Percentiles rank a stretch among this genome's conserved stretches.
phyloP scores from a whole-genome alignment of 1,284 basidiomycete species.

The Kalmanozyma brasiliensis region DNA sequence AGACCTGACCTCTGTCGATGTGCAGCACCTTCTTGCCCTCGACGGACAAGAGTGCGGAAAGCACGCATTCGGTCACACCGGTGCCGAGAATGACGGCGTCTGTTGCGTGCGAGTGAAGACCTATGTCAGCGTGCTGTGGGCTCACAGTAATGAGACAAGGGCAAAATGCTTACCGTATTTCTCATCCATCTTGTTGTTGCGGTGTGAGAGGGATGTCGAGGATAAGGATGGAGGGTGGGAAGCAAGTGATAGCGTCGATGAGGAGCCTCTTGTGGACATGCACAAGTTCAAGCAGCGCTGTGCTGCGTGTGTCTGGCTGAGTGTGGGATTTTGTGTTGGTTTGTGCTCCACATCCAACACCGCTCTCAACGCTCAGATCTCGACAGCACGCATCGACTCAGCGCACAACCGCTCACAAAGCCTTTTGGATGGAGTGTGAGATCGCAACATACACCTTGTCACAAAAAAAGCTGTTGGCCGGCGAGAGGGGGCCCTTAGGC shows the following conservation, averaged over 20 bases:
- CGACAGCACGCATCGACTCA: background rate
- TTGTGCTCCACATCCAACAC: too few relatives aligned
- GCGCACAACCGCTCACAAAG: background rate
- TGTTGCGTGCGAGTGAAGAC: conserved; percentile 4
- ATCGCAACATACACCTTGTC: too few relatives aligned
- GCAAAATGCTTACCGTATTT: conserved; percentile 52
- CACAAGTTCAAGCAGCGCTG: conserved; percentile 2
- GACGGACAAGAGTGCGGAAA: conserved; percentile 86
- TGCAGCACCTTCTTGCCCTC: conserved; percentile 99
- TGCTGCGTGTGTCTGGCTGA: conserved; percentile 3
- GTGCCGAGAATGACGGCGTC: conserved; percentile 75
- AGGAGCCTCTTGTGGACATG: conserved; percentile 2
- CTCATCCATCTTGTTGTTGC: conserved; percentile 56
- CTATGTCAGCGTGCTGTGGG: conserved; percentile 3
- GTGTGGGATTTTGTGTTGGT: conserved; percentile 1
- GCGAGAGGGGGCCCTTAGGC: too few relatives aligned
- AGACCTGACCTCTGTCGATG: conserved; percentile 99
- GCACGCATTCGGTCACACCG: conserved; percentile 96
- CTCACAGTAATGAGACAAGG: background rate
- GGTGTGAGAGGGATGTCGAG: background rate
- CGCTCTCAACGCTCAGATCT: too few relatives aligned
- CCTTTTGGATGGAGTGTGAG: background rate
- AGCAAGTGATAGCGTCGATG: conserved; percentile 1
- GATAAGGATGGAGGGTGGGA: background rate
- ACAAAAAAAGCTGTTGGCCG: too few relatives aligned